phyloP scores from a whole-genome alignment of 371 early-diverging fungal species.

The Mucor velutinosus region DNA sequence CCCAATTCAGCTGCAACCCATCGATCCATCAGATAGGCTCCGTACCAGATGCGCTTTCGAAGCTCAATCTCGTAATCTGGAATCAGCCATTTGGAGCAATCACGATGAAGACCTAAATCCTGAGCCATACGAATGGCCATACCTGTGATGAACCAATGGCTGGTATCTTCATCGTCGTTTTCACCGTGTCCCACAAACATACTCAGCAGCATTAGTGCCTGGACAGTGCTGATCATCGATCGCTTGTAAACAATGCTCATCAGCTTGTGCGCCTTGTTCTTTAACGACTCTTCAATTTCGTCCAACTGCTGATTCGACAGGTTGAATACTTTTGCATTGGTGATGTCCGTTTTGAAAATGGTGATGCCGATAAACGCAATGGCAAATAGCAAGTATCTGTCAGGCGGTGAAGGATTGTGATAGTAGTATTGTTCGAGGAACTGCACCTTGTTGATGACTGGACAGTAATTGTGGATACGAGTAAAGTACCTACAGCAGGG shows the following conservation, averaged over 20 bases:
- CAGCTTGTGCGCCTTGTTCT: conserved; percentile 24
- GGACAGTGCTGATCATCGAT: conserved; percentile 43
- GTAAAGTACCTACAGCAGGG: conserved; percentile 35
- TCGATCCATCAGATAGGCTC: conserved; percentile 39
- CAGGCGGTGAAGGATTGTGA: conserved; percentile 34
- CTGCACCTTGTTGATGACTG: conserved; percentile 41
- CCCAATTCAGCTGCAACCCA: conserved; percentile 43
- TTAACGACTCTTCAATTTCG: conserved; percentile 16
- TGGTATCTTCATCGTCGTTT: conserved; percentile 35
- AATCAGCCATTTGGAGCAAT: conserved; percentile 39
- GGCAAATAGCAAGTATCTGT: conserved; percentile 36
- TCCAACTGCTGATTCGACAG: conserved; percentile 7
- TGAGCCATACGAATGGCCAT: conserved; percentile 66
- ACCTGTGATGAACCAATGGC: conserved; percentile 45
- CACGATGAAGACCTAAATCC: conserved; percentile 57
- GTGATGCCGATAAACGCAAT: conserved; percentile 29
- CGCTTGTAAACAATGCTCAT: conserved; percentile 28
- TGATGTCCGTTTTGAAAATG: conserved; percentile 10
- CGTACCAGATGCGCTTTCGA: conserved; percentile 46
- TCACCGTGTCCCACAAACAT: conserved; percentile 27
- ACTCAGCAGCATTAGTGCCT: conserved; percentile 36
- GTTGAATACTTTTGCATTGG: conserved; percentile 8
- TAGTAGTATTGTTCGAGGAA: conserved; percentile 45
- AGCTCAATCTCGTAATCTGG: conserved; percentile 46
- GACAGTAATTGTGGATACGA: conserved; percentile 31